These are phyloP conservation scores for Acer campestre DNA, from an alignment of 345 rosid genomes.

Conservation along the genomic window DNA sequence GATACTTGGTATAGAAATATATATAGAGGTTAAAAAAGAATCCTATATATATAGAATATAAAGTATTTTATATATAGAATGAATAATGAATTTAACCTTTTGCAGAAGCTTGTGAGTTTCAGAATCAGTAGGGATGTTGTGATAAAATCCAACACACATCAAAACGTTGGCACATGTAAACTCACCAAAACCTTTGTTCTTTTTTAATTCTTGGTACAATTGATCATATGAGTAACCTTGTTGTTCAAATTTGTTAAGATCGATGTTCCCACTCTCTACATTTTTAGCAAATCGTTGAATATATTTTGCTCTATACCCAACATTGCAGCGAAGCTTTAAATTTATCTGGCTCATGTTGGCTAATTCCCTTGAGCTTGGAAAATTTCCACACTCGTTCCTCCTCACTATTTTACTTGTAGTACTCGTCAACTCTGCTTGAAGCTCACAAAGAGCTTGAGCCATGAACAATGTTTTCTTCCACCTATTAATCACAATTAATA, in stretches of 20 bases:
- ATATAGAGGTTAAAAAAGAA: no score
- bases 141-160: conserved; percentile 53
- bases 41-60: no score
- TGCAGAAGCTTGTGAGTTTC: conserved; percentile 47
- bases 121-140: conserved; percentile 43
- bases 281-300: conserved; percentile 33
- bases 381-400: conserved; percentile 23
- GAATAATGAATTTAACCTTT: conserved; percentile 28
- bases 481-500: background rate
- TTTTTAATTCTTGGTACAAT: conserved; percentile 7
- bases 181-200: conserved; percentile 43
- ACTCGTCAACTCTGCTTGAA: conserved; percentile 27
- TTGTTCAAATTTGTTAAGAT: conserved; percentile 25
- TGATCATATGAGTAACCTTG: background rate
- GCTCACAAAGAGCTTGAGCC: conserved; percentile 45
- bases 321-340: conserved; percentile 34
- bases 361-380: conserved; percentile 48
- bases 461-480: conserved; percentile 31
- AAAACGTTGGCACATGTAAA: conserved; percentile 43
- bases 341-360: conserved; percentile 22
- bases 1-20: background rate
- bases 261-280: conserved; percentile 29
- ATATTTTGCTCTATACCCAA: conserved; percentile 44
- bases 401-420: background rate
- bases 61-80: background rate